Percentiles rank a stretch among this genome's conserved stretches.
Evolutionary conservation across 2,329 filamentous ascomycete species (phyloP).

Genomic region (Amauroascus niger): DNA sequence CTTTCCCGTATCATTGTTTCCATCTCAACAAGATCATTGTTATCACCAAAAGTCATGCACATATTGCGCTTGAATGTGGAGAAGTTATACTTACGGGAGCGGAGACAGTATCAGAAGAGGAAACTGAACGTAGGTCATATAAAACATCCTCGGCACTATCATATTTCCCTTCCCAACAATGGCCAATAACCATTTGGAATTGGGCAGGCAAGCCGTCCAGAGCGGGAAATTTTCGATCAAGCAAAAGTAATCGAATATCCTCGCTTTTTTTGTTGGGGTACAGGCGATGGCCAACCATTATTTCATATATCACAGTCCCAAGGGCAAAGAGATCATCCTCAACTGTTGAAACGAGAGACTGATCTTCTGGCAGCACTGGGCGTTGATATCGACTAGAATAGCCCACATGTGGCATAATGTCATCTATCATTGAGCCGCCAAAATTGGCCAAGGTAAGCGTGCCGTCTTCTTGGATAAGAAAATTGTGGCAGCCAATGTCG

Average conservation of each 20-base stretch:
- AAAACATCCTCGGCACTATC: neutral
- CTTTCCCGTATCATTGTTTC: no score
- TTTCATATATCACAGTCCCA: slow-evolving; percentile 10
- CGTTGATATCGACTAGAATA: slow-evolving; percentile 7
- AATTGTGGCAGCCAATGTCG: slow-evolving; percentile 12
- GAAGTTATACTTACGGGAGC: no score
- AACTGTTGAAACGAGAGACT: neutral
- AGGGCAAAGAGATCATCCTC: slow-evolving; percentile 9
- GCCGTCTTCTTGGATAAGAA: slow-evolving; percentile 9
- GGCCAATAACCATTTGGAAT: neutral
- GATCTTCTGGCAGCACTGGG: neutral
- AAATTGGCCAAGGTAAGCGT: slow-evolving; percentile 5
- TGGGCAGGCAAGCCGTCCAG: neutral
- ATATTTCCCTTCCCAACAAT: slow-evolving; percentile 8
- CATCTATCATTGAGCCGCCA: slow-evolving; percentile 12
- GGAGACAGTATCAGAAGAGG: neutral
- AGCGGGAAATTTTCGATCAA: neutral
- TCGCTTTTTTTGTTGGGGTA: neutral
- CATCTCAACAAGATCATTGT: no score
- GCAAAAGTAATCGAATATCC: neutral
- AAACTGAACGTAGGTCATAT: neutral
- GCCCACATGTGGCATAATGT: neutral
- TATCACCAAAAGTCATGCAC: no score
- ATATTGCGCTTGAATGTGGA: no score
- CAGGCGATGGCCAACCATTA: slow-evolving; percentile 1